Conservation (phyloP, 306 rosid genomes). For the Fagus crenata region DNA sequence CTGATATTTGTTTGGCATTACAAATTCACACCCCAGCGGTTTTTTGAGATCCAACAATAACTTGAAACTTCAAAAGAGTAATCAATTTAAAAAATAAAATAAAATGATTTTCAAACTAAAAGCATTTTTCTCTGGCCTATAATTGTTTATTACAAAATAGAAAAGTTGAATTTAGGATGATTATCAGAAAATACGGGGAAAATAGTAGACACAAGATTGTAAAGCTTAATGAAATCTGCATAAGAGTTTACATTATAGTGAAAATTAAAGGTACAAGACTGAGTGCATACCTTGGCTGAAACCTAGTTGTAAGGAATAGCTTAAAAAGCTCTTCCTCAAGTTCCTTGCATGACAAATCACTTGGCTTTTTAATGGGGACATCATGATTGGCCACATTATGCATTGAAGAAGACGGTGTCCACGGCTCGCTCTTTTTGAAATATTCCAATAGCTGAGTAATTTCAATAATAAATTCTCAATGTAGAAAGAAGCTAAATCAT, state of each 20-base stretch:
- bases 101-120: neutral
- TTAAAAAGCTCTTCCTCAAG: slow-evolving; percentile 60
- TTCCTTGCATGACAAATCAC: slow-evolving; percentile 29
- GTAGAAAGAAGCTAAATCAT: no score
- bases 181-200: no score
- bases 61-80: slow-evolving; percentile 8
- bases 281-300: slow-evolving; percentile 61
- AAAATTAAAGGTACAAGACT: slow-evolving; percentile 13
- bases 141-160: neutral
- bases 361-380: slow-evolving; percentile 29
- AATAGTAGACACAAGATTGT: neutral
- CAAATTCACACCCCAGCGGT: neutral
- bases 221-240: neutral
- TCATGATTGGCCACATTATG: slow-evolving; percentile 14
- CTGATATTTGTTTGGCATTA: neutral
- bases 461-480: no score
- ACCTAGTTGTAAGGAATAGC: slow-evolving; percentile 54
- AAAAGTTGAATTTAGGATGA: neutral
- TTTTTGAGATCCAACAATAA: slow-evolving; percentile 10
- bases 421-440: no score
- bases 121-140: neutral
- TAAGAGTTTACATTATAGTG: neutral
- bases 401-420: no score
- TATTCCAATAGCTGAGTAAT: no score
- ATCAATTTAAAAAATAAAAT: neutral